A percentile compares a stretch with the other conserved stretches of the same genome.
Conservation (phyloP, 371 early-diverging fungal genomes). For the Ecytonucleospora hepatopenaei region DNA sequence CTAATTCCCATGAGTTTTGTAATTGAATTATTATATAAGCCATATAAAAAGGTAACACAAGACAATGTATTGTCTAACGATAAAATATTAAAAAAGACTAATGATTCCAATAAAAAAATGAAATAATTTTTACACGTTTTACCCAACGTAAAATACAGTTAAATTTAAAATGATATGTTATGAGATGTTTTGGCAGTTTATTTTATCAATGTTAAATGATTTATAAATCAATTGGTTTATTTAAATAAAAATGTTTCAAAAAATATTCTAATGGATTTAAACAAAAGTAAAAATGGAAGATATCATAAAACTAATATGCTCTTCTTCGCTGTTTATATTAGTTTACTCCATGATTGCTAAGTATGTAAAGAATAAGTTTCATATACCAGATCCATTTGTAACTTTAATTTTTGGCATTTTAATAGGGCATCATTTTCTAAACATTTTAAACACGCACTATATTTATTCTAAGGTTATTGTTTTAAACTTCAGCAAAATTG, state of each 20-base stretch:
- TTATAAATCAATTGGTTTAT: too few relatives aligned
- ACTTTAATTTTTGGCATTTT: conserved; percentile 73
- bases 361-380: conserved; percentile 72
- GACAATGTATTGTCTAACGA: not conserved
- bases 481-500: conserved; percentile 50
- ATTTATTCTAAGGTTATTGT: conserved; percentile 26
- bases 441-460: conserved; percentile 29
- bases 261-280: too few relatives aligned
- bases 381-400: conserved; percentile 75
- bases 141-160: too few relatives aligned
- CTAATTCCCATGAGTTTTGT: not conserved
- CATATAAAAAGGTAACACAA: not conserved
- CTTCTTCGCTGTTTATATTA: conserved; percentile 62
- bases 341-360: conserved; percentile 74
- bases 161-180: too few relatives aligned
- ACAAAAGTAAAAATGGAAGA: conserved; percentile 40
- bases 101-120: too few relatives aligned
- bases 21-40: not conserved
- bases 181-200: too few relatives aligned
- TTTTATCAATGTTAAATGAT: too few relatives aligned
- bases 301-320: conserved; percentile 18
- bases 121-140: too few relatives aligned
- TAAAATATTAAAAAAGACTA: not conserved
- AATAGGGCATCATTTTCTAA: conserved; percentile 60
- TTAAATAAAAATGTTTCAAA: too few relatives aligned